Evolutionary conservation across 108 stramenopile genomes (phyloP).

Genomic region (Conticribra weissflogii): DNA sequence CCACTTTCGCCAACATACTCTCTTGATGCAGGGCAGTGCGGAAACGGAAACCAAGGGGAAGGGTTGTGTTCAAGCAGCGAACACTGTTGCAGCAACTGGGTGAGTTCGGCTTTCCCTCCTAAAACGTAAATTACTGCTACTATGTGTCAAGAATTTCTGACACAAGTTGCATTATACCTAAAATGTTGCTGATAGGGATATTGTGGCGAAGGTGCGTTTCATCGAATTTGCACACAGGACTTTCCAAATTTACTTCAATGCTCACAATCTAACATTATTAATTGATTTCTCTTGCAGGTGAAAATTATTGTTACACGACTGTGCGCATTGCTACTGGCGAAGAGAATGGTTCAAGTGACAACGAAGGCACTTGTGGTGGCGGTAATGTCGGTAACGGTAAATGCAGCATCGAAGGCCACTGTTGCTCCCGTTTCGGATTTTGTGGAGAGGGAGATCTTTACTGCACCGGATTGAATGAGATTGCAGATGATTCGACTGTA

Average conservation of each 20-base stretch:
- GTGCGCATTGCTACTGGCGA: not conserved
- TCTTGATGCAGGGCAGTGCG: constrained; percentile 33
- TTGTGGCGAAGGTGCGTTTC: constrained; percentile 25
- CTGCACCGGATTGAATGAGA: constrained; percentile 30
- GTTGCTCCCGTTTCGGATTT: constrained; percentile 29
- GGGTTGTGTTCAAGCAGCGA: constrained; percentile 20
- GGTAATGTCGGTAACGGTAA: constrained; percentile 37
- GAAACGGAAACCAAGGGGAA: constrained; percentile 29
- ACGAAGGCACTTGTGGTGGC: constrained; percentile 21
- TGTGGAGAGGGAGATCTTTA: constrained; percentile 38
- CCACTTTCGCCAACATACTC: constrained; percentile 27
- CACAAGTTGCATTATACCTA: no score
- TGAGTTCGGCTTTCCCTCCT: no score
- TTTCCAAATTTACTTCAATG: not conserved
- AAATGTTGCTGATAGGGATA: constrained; percentile 24
- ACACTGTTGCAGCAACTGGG: no score
- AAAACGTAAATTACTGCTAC: no score
- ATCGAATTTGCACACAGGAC: not conserved
- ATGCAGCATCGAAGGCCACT: constrained; percentile 30
- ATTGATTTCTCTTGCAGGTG: constrained; percentile 13
- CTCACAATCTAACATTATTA: constrained; percentile 3
- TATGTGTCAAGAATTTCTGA: no score
- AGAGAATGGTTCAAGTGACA: constrained; percentile 11
- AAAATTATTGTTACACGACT: constrained; percentile 37
- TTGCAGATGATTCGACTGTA: not conserved